Base-by-base conservation (phyloP, 108 stramenopile species). In the Fragilariopsis cylindrus region DNA sequence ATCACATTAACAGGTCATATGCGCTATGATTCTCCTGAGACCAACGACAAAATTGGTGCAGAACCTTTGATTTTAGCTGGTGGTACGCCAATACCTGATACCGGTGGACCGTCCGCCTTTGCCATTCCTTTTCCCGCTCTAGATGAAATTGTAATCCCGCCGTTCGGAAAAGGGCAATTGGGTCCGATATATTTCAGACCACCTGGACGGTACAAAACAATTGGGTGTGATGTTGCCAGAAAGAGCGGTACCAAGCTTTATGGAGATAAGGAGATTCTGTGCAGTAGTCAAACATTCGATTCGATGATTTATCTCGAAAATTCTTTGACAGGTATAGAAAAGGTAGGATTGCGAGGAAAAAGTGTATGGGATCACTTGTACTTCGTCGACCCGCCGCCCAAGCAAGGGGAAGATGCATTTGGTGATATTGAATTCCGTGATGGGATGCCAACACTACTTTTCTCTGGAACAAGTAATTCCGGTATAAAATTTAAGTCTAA, bases 121-220 rank as follows among this genome's bases (percentile, higher is more conserved):
- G 80, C 94, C 12, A 71, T 95, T 16, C 85, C 87, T 0, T 78
- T 68, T 63, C 73, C 76, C 55, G 73, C 84, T 16, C 58, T 88
- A 19, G 85, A 92, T 56, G 91, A 92, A 58, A 69, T 94, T 43
- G 75, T 89, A 4, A 73, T 94, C 18, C 89, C 90, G 21, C 90
- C 93, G 4, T 85, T 78, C 72, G 87, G 90, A n/a, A 63, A 71
- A 60, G 91, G 79, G 39, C 79, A 89, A 52, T 48, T 94, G 41
- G 93, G 93, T 12, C 93, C 93, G 7, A 80, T 94, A 0, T 72
- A 83, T 52, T 94, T 94, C 54, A 89, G 93, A 30, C 93, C 93
- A 49, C 87, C 92, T 18, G 81, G 87, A 19, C 71, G 86, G 4
- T 60, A 46, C 48, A 64, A 60, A 45, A 56, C 52, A 11, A 66